Base-by-base conservation (phyloP, 2,329 filamentous ascomycete genomes). In the Canariomyces notabilis region DNA sequence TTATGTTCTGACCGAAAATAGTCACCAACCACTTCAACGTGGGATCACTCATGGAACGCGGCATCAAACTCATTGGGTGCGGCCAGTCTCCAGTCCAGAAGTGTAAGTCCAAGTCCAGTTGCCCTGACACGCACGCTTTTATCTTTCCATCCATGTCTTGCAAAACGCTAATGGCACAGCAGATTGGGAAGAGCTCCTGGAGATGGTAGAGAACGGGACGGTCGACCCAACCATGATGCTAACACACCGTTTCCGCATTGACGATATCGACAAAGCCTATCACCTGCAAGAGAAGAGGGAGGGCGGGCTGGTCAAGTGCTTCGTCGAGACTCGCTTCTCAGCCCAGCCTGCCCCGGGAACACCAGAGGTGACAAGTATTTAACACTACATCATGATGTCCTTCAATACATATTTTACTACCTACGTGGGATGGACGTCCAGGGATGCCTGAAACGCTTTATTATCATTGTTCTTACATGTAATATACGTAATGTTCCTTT, bases 21-120 rank as follows among this genome's bases (percentile, higher is more conserved):
- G 49, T 49, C 15, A 52, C 46, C 18, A 52, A 52, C 33, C 46
- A 52, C 31, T 52, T 52, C 46, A 49, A 52, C 19, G 29, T 52
- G 5, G 50, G 46, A 18, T 44, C 46, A 8, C 21, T 52, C 20
- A 49, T 52, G 46, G 46, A 52, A 36, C 46, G 45, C 18, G 50
- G 50, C 6, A 46, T 52, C 23, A 40, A 32, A 4, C 36, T 52
- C 29, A 44, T 49, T 15, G 46, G 50, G 6, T 52, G 50, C 34
- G 50, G 46, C n/a, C 46, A 47, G 21, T n/a, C 50, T 19, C 46
- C 43, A n/a, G 50, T 52, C 3, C 50, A 52, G 11, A 47, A 39
- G 29, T 47, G 50, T 52, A 40, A 41, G 46, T 46, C n/a, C 22
- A 7, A n/a, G n/a, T n/a, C n/a, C n/a, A n/a, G n/a, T n/a, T 36